Evolutionary conservation across 1,139 yeast genomes (phyloP), one percentile per base, ranked within the genome.

Genomic region (Sugiyamaella sp.): DNA sequence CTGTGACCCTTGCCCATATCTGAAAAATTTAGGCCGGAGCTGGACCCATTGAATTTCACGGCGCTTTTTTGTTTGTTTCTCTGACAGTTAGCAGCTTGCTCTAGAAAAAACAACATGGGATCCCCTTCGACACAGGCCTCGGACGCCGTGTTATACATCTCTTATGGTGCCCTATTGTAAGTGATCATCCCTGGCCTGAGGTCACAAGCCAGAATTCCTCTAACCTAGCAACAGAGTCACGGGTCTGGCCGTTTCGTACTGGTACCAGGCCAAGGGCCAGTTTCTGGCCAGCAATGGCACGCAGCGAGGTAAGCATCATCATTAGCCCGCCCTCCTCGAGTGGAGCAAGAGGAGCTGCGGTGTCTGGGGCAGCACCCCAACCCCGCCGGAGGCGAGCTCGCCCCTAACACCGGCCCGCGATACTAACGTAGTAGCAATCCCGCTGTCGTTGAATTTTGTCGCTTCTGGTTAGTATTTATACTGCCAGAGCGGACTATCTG

Each of bases 221-320:
- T 29, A 22, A 19, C 37, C n/a, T 33, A 33, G 22, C 2, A 12
- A 17, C 21, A 46, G 50, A 20, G 63, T 68, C 10, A 58, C 68
- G 58, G 74, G 74, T 9, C 59, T 71, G 5, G 63, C 53, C n/a
- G 67, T 70, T 2, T 68, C 72, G 10, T 71, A 65, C 63, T 59
- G 55, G 43, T 64, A 60, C 45, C 65, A 66, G 25, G 59, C 63
- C 51, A 70, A 73, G 46, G 74, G 76, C 43, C 77, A 81, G 1
- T 89, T 86, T 64, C 71, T 89, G 52, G 77, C 89, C 1, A 84
- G 90, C 1, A 89, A 89, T 70, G 87, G 93, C 16, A 84, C 96
- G 2, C 90, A 88, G 65, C 76, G 78, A 51, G 95, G 89, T 24
- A 49, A 41, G 66, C 54, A 37, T 14, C 8, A 29, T 10, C 9